A percentile compares a stretch with the other conserved stretches of the same genome.
These are phyloP conservation scores for Rubroboletus pulcherrimus DNA, from an alignment of 768 basidiomycete species.

Conservation along the genomic window DNA sequence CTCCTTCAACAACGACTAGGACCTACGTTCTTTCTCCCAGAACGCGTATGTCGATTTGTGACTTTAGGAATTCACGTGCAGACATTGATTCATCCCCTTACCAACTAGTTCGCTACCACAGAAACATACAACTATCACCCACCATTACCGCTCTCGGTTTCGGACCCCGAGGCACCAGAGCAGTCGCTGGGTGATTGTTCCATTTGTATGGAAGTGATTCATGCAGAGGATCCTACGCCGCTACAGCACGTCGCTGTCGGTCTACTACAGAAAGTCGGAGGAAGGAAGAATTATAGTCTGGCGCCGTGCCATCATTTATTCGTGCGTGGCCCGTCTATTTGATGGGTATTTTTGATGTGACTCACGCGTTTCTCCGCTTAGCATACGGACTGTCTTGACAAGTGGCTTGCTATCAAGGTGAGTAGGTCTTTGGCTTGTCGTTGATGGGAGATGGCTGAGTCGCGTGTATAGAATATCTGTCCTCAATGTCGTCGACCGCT, in stretches of 20 bases:
- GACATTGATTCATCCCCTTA: neutral
- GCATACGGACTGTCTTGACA: slow-evolving; percentile 87
- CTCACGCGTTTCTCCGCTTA: slow-evolving; percentile 21
- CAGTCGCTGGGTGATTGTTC: slow-evolving; percentile 82
- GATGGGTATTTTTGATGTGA: neutral
- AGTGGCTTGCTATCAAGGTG: slow-evolving; percentile 74
- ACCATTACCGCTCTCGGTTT: slow-evolving; percentile 48
- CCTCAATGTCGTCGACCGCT: slow-evolving; percentile 85
- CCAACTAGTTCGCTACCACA: slow-evolving; percentile 49
- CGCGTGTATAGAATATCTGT: slow-evolving; percentile 67
- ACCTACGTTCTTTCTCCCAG: slow-evolving; percentile 80
- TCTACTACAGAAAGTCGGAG: slow-evolving; percentile 34
- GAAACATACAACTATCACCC: slow-evolving; percentile 87
- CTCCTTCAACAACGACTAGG: slow-evolving; percentile 73
- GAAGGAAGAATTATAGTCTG: slow-evolving; percentile 71
- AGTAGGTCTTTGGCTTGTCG: slow-evolving; percentile 28
- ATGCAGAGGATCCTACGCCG: slow-evolving; percentile 43
- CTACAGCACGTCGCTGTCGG: slow-evolving; percentile 35
- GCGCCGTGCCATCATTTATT: slow-evolving; percentile 90
- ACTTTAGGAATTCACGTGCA: neutral
- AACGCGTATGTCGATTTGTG: slow-evolving; percentile 42
- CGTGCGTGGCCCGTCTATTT: slow-evolving; percentile 40
- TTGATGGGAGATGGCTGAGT: neutral
- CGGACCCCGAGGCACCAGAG: slow-evolving; percentile 72
- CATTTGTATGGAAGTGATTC: slow-evolving; percentile 90